Evolutionary conservation across 495 filamentous ascomycete species (phyloP).

Genomic region (Glarea lozoyensis): DNA sequence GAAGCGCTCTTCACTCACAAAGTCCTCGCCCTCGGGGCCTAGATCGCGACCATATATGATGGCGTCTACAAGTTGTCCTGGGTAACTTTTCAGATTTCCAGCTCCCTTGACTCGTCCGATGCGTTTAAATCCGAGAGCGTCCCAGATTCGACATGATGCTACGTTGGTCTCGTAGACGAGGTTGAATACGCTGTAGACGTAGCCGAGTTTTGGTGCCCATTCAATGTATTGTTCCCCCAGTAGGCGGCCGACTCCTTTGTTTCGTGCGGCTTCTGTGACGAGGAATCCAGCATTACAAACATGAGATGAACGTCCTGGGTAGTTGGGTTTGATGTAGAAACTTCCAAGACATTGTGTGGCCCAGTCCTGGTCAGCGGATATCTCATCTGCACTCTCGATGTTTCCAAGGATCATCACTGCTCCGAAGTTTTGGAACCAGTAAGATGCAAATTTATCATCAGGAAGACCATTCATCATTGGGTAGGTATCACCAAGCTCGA

Average conservation of each 20-base stretch:
- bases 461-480: constrained; percentile 79
- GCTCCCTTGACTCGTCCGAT: constrained; percentile 86
- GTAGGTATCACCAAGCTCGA: constrained; percentile 94
- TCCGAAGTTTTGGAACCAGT: constrained; percentile 95
- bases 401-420: constrained; percentile 89
- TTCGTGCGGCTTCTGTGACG: constrained; percentile 82
- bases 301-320: constrained; percentile 91
- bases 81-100: constrained; percentile 74
- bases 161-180: constrained; percentile 97
- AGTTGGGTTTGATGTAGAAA: constrained; percentile 97
- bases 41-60: constrained; percentile 95
- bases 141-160: constrained; percentile 92
- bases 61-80: constrained; percentile 77
- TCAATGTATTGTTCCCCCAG: constrained; percentile 95
- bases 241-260: constrained; percentile 79
- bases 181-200: constrained; percentile 96
- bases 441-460: constrained; percentile 66
- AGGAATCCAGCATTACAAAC: constrained; percentile 95
- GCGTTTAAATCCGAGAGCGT: constrained; percentile 94
- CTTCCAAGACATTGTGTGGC: constrained; percentile 78
- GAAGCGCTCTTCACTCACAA: constrained; percentile 91
- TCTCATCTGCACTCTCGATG: constrained; percentile 40
- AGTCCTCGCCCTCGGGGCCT: constrained; percentile 68
- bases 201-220: constrained; percentile 90
- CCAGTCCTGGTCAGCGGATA: constrained; percentile 63